These are phyloP conservation scores for Penicillium expansum DNA, from an alignment of 2,329 filamentous ascomycete species.

Conservation along the genomic window DNA sequence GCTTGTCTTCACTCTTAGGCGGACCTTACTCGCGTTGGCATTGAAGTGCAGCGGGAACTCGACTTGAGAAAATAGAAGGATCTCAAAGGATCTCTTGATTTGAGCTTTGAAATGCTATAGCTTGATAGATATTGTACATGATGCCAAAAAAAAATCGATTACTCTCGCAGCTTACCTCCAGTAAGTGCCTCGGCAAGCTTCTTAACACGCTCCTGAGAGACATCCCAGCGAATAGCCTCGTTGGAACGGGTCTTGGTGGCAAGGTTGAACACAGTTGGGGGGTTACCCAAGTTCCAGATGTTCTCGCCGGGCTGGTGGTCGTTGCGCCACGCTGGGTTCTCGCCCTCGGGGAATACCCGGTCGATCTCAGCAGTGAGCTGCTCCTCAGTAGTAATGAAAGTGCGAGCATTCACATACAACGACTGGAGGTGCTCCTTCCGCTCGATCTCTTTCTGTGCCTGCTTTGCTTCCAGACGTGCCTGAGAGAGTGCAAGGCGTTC, in stretches of 20 bases:
- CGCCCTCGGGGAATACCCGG: slow-evolving; percentile 66
- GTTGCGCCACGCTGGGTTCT: slow-evolving; percentile 44
- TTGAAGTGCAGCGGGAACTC: neutral
- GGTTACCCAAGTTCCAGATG: slow-evolving; percentile 52
- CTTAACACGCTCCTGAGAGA: slow-evolving; percentile 58
- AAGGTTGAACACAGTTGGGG: slow-evolving; percentile 41
- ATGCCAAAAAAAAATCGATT: slow-evolving; percentile 6
- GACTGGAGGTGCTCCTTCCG: slow-evolving; percentile 73
- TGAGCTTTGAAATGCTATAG: slow-evolving; percentile 17
- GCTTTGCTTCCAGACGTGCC: slow-evolving; percentile 43
- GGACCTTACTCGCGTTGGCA: neutral
- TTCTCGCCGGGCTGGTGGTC: slow-evolving; percentile 45
- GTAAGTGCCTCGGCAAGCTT: slow-evolving; percentile 66
- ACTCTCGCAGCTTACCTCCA: slow-evolving; percentile 58
- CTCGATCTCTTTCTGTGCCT: slow-evolving; percentile 55
- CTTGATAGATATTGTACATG: slow-evolving; percentile 27
- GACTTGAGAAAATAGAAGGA: neutral
- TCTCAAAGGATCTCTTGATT: neutral
- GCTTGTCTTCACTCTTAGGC: neutral
- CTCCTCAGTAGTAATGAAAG: slow-evolving; percentile 79
- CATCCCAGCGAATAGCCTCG: slow-evolving; percentile 36
- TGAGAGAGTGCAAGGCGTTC: slow-evolving; percentile 48
- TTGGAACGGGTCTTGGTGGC: slow-evolving; percentile 32
- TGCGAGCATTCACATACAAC: slow-evolving; percentile 82
- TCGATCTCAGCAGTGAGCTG: slow-evolving; percentile 75